Evolutionary conservation across 768 basidiomycete species (phyloP).

Genomic region (Erythrobasidium yunnanense): DNA sequence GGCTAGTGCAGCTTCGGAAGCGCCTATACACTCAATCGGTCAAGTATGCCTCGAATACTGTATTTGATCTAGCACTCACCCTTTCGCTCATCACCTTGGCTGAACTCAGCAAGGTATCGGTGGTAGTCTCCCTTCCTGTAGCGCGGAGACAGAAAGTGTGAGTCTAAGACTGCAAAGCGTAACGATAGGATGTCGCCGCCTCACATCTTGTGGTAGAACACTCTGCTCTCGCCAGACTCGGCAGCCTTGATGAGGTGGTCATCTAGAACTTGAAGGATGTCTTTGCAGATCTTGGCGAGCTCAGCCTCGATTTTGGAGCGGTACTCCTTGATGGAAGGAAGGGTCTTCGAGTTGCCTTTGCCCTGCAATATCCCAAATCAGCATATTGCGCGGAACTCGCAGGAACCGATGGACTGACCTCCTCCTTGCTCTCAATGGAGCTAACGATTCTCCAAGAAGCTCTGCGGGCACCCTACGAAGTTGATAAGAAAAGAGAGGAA

Average conservation of each 20-base stretch:
- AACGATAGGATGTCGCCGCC: too few species aligned
- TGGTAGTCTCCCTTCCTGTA: constrained; percentile 89
- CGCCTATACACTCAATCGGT: background rate
- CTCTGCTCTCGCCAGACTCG: constrained; percentile 86
- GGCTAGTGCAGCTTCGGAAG: constrained; percentile 91
- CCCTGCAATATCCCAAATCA: constrained; percentile 45
- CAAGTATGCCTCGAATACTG: too few species aligned
- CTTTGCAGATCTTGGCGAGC: constrained; percentile 94
- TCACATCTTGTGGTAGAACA: constrained; percentile 98
- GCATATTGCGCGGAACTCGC: too few species aligned
- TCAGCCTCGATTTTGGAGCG: constrained; percentile 58
- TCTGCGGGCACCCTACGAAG: constrained; percentile 67
- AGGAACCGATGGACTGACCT: too few species aligned
- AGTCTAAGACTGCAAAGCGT: too few species aligned
- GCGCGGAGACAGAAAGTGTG: background rate
- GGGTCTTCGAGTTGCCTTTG: constrained; percentile 92
- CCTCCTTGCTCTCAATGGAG: constrained; percentile 98
- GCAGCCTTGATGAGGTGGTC: constrained; percentile 96
- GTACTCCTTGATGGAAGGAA: constrained; percentile 81
- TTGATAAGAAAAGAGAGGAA: constrained; percentile 19
- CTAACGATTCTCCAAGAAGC: constrained; percentile 98
- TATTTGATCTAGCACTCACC: too few species aligned
- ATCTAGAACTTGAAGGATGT: constrained; percentile 55
- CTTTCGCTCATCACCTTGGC: constrained; percentile 94
- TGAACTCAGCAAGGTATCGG: constrained; percentile 97